Evolutionary conservation across 1,284 basidiomycete species (phyloP), one percentile per base, ranked within the genome.

Genomic region (Leccinum pseudoinsigne): DNA sequence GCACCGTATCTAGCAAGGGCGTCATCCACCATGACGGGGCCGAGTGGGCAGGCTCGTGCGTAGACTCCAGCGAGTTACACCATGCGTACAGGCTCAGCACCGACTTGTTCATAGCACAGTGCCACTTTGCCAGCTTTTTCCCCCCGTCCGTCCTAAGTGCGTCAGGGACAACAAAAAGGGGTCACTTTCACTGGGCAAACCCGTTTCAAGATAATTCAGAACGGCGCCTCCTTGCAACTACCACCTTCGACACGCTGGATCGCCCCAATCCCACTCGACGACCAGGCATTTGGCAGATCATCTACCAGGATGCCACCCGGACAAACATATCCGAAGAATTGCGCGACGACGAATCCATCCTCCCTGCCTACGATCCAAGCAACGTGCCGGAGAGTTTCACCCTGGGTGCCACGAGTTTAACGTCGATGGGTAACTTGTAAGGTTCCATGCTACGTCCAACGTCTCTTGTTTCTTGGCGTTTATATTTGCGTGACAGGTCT

Each of bases 261-360:
- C 63, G 55, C n/a, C 12, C 62, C 8, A 57, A 47, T 21, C 18
- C n/a, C 26, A 16, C 58, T 36, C 70, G 23, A 18, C 53, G 58
- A 45, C 59, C 67, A 12, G 67, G 63, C 11, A 63, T 74, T n/a
- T 73, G 74, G 72, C 65, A 65, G 7, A 36, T 68, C 54, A 56
- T 74, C 42, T 61, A 47, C 31, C 70, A 68, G 58, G 68, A 75
- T 58, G 55, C 51, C n/a, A 18, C 63, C 7, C n/a, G 26, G 18
- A 34, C 42, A 11, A 56, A 47, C 31, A 31, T 36, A 5, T 11
- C 31, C 8, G 12, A 47, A 2, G 51, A 23, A 31, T 7, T 45
- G 5, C 59, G 38, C 10, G 64, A 66, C 23, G 55, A 65, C 47
- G 68, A 72, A 3, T 51, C 67, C 10, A 53, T 62, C 51, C 72